Conservation (phyloP, 2,329 filamentous ascomycete genomes). For the Stromatinia cepivora region DNA sequence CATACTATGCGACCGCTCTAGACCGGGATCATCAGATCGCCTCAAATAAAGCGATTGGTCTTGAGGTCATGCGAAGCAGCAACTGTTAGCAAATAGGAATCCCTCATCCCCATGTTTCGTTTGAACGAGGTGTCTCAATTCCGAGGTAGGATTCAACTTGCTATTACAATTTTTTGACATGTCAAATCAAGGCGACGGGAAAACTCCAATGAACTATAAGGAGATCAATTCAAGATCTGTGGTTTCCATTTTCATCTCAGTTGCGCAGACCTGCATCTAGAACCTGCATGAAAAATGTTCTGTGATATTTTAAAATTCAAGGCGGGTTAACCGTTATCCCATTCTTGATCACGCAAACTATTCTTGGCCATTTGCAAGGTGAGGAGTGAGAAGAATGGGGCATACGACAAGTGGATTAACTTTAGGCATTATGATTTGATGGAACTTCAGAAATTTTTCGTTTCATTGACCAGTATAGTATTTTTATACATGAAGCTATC, state of each 20-base stretch:
- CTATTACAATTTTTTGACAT: conserved; percentile 9
- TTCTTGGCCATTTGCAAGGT: conserved; percentile 9
- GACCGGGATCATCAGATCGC: conserved; percentile 16
- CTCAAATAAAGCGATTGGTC: conserved; percentile 14
- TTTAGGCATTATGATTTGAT: conserved; percentile 14
- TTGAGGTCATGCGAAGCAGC: background rate
- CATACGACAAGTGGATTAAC: conserved; percentile 5
- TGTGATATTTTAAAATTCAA: background rate
- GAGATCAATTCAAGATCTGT: conserved; percentile 5
- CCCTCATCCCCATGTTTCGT: background rate
- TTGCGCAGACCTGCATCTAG: conserved; percentile 16
- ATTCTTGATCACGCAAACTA: conserved; percentile 20
- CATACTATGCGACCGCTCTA: conserved; percentile 10
- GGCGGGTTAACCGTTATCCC: conserved; percentile 13
- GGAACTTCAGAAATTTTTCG: background rate
- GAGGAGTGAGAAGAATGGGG: conserved; percentile 5
- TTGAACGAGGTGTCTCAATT: conserved; percentile 6
- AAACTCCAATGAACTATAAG: background rate
- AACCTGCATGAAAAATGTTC: conserved; percentile 16
- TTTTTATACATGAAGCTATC: conserved; percentile 19
- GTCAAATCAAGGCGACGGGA: conserved; percentile 4
- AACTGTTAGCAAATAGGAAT: conserved; percentile 8
- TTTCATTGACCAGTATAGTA: conserved; percentile 20
- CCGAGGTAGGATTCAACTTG: background rate
- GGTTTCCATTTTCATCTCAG: conserved; percentile 16